Evolutionary conservation across 441 rosid species (phyloP), one percentile per base, ranked within the genome.

Genomic region (Croton setiger): DNA sequence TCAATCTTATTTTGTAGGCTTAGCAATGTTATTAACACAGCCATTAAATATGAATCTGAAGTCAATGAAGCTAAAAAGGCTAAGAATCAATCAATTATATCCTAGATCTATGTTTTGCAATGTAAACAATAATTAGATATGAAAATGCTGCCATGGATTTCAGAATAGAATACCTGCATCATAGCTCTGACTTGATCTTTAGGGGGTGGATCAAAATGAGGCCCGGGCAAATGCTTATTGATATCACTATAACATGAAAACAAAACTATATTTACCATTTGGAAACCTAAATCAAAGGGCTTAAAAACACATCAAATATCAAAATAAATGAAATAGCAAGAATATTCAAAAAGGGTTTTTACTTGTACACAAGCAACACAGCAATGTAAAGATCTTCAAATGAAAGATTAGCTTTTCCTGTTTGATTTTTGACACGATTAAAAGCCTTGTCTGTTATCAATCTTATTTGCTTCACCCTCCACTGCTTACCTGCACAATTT

Each of bases 131-230:
- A 39, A 5, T 39, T 4, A 39, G 31, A 27, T 27, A 27, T 27
- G 1, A 27, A 2, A 2, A 27, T 27, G 31, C 31, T 27, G 31
- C 31, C 31, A 27, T 27, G 1, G 31, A 27, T 27, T 27, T 27
- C 1, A 27, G 31, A 2, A 27, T n/a, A 57, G 37, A 60, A 4
- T 84, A 88, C 97, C 97, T 79, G 69, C 81, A 93, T 81, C 80
- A 85, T 68, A 47, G 55, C 82, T 64, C 78, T 68, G 71, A 93
- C 84, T 76, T 75, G 77, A 47, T 89, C 89, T 77, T 82, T 89
- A 43, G 96, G 68, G 73, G 97, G 98, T n/a, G 98, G 97, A 80
- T 93, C 96, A 68, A 93, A 93, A 78, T 93, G 98, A 21, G 97
- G 98, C 10, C 98, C 98, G 3, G 98, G 98, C 84, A 93, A 72